phyloP scores from a whole-genome alignment of 495 filamentous ascomycete genomes.

The Oidiodendron maius region DNA sequence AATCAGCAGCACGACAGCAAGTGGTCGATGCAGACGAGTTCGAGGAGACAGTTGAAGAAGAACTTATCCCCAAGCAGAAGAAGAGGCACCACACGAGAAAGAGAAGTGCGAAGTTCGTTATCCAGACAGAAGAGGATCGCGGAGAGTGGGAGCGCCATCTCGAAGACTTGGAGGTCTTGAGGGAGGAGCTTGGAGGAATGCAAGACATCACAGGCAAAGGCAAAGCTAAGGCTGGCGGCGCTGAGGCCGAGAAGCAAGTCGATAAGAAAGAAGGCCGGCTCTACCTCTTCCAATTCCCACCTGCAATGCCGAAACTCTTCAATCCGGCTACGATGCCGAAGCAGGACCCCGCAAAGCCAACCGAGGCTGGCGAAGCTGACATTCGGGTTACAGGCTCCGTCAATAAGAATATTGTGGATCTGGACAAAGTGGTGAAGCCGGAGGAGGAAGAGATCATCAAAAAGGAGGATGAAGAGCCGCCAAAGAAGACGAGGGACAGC shows the following conservation, averaged over 20 bases:
- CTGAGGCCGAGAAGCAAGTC: constrained; percentile 9
- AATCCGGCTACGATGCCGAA: constrained; percentile 10
- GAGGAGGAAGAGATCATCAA: constrained; percentile 11
- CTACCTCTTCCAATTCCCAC: constrained; percentile 62
- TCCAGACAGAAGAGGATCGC: constrained; percentile 36
- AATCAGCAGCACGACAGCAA: background rate
- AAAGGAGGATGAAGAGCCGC: background rate
- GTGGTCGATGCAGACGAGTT: background rate
- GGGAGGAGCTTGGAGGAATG: constrained; percentile 27
- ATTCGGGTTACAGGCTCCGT: constrained; percentile 13
- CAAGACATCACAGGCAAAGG: constrained; percentile 1
- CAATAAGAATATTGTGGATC: constrained; percentile 8
- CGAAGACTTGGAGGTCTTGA: constrained; percentile 25
- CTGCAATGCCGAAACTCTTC: constrained; percentile 47
- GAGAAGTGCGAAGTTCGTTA: constrained; percentile 25
- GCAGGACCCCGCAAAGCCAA: constrained; percentile 24
- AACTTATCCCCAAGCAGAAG: constrained; percentile 10
- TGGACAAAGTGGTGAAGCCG: background rate
- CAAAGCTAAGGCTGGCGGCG: constrained; percentile 18
- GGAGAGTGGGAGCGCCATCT: constrained; percentile 32
- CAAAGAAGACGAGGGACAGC: constrained; percentile 6
- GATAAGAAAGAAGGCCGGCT: constrained; percentile 41
- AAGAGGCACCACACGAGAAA: background rate
- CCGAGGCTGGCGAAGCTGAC: constrained; percentile 19
- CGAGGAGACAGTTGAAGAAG: constrained; percentile 18